Evolutionary conservation across 2,329 filamentous ascomycete species (phyloP).

Genomic region (Aureobasidium melanogenum): DNA sequence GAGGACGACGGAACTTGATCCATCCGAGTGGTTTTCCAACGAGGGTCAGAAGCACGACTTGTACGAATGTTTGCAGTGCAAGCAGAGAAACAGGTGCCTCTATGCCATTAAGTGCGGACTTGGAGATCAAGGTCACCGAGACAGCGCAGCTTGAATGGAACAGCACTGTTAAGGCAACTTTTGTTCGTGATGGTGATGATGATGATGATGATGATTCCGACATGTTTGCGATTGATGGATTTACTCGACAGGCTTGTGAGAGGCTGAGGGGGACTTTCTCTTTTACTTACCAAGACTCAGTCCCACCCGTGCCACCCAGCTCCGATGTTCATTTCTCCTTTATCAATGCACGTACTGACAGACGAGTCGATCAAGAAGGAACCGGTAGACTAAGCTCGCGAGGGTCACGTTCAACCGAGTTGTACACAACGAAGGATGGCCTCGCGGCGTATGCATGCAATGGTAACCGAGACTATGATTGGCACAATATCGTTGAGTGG

Average conservation of each 20-base stretch:
- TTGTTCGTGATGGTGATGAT: not conserved
- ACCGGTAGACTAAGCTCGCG: not conserved
- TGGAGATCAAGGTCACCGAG: slow-evolving; percentile 6
- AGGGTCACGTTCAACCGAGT: not conserved
- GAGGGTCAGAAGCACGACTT: slow-evolving; percentile 2
- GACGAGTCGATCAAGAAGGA: not conserved
- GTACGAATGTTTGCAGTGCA: slow-evolving; percentile 5
- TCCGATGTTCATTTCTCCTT: not conserved
- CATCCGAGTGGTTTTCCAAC: slow-evolving; percentile 5
- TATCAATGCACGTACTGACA: not conserved
- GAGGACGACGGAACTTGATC: slow-evolving; percentile 1
- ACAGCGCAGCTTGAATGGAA: slow-evolving; percentile 9
- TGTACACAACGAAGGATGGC: not conserved
- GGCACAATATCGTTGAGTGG: not conserved
- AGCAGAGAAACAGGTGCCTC: slow-evolving; percentile 4
- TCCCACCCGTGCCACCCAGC: not conserved
- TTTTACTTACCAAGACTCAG: not conserved
- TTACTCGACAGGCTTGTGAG: not conserved
- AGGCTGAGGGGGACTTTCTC: not conserved
- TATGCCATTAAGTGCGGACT: slow-evolving; percentile 5
- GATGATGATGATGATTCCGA: not conserved
- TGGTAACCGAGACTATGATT: not conserved
- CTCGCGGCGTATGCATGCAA: not conserved
- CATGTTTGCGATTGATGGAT: not conserved
- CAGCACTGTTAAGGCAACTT: slow-evolving; percentile 7